phyloP scores from a whole-genome alignment of 164 flowering plant species.

The Amborella trichopoda region DNA sequence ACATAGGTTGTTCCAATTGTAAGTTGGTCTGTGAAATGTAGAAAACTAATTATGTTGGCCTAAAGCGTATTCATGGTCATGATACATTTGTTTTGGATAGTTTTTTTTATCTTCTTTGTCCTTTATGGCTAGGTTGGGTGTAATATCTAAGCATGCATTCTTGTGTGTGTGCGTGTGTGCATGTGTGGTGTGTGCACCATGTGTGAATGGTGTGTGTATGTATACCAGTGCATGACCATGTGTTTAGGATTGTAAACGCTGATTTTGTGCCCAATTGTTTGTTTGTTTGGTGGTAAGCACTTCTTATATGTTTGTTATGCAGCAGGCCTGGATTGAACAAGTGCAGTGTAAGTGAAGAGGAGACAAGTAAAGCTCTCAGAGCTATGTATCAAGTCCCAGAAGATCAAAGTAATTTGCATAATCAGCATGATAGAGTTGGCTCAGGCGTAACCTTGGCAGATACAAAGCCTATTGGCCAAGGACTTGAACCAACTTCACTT shows the following conservation, averaged over 20 bases:
- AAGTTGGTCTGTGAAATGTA: background rate
- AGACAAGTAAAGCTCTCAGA: conserved; percentile 55
- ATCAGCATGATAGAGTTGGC: conserved; percentile 15
- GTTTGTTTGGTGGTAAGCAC: background rate
- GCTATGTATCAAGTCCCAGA: conserved; percentile 38
- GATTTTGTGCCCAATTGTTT: background rate
- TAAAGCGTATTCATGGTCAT: background rate
- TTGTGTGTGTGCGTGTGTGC: no score
- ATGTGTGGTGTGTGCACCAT: no score
- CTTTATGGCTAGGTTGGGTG: no score
- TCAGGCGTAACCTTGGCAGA: conserved; percentile 18
- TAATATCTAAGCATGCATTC: no score
- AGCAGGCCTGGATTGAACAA: conserved; percentile 90
- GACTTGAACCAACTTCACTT: conserved; percentile 3
- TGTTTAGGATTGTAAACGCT: no score
- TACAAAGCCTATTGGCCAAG: conserved; percentile 14
- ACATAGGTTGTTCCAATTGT: background rate
- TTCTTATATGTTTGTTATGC: background rate
- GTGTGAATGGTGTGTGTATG: no score
- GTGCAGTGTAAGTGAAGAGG: conserved; percentile 64
- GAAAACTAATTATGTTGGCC: background rate
- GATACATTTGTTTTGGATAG: background rate
- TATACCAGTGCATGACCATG: no score
- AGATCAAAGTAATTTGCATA: conserved; percentile 22
- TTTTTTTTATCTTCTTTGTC: no score